Conservation (phyloP, 164 flowering plant species). For the Dillenia turbinata region DNA sequence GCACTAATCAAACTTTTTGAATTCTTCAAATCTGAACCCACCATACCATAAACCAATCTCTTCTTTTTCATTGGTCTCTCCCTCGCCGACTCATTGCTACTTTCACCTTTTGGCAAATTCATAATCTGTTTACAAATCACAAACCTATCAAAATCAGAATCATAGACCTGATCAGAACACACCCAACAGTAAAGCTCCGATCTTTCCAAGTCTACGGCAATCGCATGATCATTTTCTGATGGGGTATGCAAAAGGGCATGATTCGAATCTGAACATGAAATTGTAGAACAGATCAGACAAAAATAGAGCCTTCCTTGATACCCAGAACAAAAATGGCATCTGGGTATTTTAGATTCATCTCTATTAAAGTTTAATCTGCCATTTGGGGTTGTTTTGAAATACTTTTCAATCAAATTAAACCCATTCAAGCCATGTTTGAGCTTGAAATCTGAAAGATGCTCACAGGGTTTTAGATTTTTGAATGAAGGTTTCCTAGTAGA, state of each 20-base stretch:
- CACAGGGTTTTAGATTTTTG: slow-evolving; percentile 59
- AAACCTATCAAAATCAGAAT: slow-evolving; percentile 69
- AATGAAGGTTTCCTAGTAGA: slow-evolving; percentile 30
- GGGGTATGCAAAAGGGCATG: slow-evolving; percentile 53
- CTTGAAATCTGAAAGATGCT: slow-evolving; percentile 71
- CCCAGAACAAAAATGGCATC: slow-evolving; percentile 57
- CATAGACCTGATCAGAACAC: slow-evolving; percentile 85
- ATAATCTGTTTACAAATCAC: slow-evolving; percentile 49
- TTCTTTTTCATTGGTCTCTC: slow-evolving; percentile 41
- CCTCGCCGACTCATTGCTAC: slow-evolving; percentile 19
- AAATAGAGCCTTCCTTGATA: slow-evolving; percentile 50
- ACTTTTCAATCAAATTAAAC: slow-evolving; percentile 46
- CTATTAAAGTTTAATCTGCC: slow-evolving; percentile 40
- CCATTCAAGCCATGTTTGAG: slow-evolving; percentile 47
- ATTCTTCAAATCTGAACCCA: slow-evolving; percentile 29
- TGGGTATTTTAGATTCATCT: slow-evolving; percentile 37
- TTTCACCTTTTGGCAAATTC: slow-evolving; percentile 26
- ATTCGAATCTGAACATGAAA: slow-evolving; percentile 50
- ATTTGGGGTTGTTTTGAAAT: slow-evolving; percentile 37
- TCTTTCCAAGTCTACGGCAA: slow-evolving; percentile 61
- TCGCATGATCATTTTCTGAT: slow-evolving; percentile 47
- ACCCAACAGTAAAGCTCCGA: slow-evolving; percentile 73
- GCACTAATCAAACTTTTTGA: slow-evolving; percentile 24
- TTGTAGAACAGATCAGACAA: slow-evolving; percentile 69
- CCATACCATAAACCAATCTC: slow-evolving; percentile 24